phyloP scores from a whole-genome alignment of 768 basidiomycete genomes.

The Lactifluus echinatus region DNA sequence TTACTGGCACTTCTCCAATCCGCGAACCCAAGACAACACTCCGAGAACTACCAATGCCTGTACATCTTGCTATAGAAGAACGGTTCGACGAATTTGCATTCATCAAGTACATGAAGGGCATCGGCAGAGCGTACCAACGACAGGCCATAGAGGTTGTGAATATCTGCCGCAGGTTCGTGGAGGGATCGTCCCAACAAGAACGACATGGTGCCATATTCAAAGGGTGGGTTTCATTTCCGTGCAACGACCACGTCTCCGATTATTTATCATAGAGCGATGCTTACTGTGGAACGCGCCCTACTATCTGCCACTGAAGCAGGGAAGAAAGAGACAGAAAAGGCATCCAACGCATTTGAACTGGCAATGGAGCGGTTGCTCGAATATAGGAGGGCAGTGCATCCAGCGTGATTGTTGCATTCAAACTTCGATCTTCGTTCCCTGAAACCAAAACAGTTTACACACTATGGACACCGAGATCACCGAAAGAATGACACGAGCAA shows the following conservation, averaged over 20 bases:
- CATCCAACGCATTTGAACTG: neutral
- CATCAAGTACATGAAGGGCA: neutral
- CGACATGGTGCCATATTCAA: neutral
- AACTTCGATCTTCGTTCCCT: too few species aligned
- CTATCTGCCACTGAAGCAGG: conserved; percentile 2
- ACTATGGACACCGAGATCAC: neutral
- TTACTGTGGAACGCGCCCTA: neutral
- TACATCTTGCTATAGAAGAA: neutral
- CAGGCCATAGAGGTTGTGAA: conserved; percentile 7
- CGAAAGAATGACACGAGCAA: neutral
- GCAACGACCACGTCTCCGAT: neutral
- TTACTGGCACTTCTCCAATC: too few species aligned
- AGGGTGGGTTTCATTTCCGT: neutral
- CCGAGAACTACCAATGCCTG: neutral
- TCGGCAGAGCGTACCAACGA: conserved; percentile 1
- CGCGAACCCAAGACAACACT: neutral
- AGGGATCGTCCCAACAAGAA: neutral
- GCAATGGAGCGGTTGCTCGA: neutral
- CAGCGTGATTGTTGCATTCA: neutral
- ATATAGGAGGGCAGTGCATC: neutral
- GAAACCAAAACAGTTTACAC: neutral
- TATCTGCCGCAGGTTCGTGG: neutral
- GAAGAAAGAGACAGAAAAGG: neutral
- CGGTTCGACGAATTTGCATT: neutral
- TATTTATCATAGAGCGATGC: neutral